phyloP scores from a whole-genome alignment of 75 land plant genomes.

The Pinus taeda region DNA sequence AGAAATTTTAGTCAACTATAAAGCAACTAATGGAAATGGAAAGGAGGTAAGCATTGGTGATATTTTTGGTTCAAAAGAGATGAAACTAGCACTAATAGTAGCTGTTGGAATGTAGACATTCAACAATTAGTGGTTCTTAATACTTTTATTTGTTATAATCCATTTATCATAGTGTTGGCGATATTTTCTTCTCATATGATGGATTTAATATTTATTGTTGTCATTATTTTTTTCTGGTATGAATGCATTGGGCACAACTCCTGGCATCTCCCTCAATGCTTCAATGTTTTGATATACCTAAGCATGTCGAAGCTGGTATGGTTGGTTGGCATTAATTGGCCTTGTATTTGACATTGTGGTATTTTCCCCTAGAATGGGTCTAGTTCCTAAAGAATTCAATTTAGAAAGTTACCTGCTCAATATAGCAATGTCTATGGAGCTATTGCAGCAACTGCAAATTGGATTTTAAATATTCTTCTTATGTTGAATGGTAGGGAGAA shows the following conservation, averaged over 20 bases:
- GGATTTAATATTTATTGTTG: conserved; percentile 31
- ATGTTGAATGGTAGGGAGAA: neutral
- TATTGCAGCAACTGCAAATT: conserved; percentile 25
- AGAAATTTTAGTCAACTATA: too few species aligned
- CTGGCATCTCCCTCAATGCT: conserved; percentile 26
- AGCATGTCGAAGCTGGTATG: conserved; percentile 44
- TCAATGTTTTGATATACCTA: conserved; percentile 30
- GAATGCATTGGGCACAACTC: conserved; percentile 44
- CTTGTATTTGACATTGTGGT: conserved; percentile 33
- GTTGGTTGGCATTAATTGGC: conserved; percentile 47
- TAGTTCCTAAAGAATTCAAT: conserved; percentile 25
- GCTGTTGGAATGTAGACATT: conserved; percentile 50
- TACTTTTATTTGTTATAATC: conserved; percentile 53
- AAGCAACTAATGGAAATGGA: conserved; percentile 5
- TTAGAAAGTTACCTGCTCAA: conserved; percentile 19
- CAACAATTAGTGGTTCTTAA: conserved; percentile 53
- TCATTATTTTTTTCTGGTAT: conserved; percentile 36
- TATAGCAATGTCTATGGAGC: conserved; percentile 18
- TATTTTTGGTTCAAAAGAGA: conserved; percentile 32
- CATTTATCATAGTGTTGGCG: conserved; percentile 45
- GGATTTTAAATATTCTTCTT: conserved; percentile 24
- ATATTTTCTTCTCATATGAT: conserved; percentile 41
- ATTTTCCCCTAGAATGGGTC: conserved; percentile 25
- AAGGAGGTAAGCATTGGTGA: conserved; percentile 11
- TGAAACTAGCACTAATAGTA: conserved; percentile 30